Evolutionary conservation across 2,329 filamentous ascomycete genomes (phyloP).

Genomic region (Cordyceps militaris): DNA sequence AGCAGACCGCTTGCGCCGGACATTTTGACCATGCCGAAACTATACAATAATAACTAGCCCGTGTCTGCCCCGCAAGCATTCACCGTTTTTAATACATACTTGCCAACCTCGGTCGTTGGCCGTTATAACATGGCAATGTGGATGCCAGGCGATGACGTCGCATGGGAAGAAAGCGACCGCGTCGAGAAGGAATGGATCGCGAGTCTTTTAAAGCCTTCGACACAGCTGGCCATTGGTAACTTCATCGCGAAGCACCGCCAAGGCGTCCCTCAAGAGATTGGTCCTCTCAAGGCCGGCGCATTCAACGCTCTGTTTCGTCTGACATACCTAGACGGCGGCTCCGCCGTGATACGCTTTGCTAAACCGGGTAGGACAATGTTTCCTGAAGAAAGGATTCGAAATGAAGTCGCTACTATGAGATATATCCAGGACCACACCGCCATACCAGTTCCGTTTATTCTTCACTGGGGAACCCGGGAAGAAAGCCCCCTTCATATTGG

Average conservation of each 20-base stretch:
- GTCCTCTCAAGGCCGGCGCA: not conserved
- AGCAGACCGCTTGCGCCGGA: not conserved
- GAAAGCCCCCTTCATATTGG: constrained; percentile 13
- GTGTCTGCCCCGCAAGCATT: too few relatives aligned
- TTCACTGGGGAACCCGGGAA: constrained; percentile 14
- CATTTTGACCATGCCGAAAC: not conserved
- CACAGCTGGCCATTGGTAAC: not conserved
- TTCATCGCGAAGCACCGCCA: constrained; percentile 9
- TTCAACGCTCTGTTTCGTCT: constrained; percentile 1
- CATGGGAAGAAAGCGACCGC: constrained; percentile 6
- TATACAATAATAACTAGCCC: too few relatives aligned
- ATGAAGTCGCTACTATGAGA: constrained; percentile 14
- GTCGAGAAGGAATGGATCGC: not conserved
- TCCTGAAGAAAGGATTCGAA: constrained; percentile 14
- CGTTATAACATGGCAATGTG: not conserved
- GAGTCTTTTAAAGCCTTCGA: not conserved
- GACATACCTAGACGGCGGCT: constrained; percentile 2
- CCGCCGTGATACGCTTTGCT: constrained; percentile 5
- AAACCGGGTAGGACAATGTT: constrained; percentile 13
- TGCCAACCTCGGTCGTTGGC: too few relatives aligned
- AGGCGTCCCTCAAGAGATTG: not conserved
- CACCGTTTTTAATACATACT: too few relatives aligned
- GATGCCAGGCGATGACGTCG: not conserved
- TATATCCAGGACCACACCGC: constrained; percentile 14
- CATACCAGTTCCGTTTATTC: constrained; percentile 13